A percentile compares a stretch with the other conserved stretches of the same genome.
Evolutionary conservation across 495 filamentous ascomycete species (phyloP).

Genomic region (Xylaria nigripes): DNA sequence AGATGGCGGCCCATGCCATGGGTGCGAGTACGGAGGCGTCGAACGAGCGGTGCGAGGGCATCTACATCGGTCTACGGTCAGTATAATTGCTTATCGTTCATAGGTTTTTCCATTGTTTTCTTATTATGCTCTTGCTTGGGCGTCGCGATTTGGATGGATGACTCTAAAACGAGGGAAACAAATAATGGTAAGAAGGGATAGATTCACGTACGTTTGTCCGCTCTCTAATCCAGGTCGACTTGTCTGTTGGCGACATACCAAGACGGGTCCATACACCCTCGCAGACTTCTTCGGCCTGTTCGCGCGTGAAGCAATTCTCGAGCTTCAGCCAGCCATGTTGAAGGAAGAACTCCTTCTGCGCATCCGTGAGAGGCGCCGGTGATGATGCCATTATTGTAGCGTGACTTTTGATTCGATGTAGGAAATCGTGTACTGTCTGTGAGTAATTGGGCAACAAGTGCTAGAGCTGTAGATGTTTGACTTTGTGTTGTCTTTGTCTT

Average conservation of each 20-base stretch:
- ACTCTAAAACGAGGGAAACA: neutral
- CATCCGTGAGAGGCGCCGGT: constrained; percentile 43
- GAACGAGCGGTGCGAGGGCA: constrained; percentile 52
- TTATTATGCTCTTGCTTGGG: neutral
- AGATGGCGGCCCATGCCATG: constrained; percentile 61
- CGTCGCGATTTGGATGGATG: neutral
- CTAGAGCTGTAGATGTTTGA: too few species aligned
- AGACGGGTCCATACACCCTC: constrained; percentile 58
- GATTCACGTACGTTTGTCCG: constrained; percentile 31
- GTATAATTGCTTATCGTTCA: neutral
- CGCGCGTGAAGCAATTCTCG: constrained; percentile 50
- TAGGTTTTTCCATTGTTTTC: neutral
- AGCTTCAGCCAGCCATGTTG: constrained; percentile 57
- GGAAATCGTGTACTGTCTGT: too few species aligned
- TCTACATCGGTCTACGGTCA: constrained; percentile 31
- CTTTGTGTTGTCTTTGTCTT: too few species aligned
- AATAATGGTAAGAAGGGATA: neutral
- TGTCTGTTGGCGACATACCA: constrained; percentile 58
- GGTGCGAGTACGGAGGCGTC: constrained; percentile 53
- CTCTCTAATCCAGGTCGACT: constrained; percentile 55
- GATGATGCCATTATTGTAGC: constrained; percentile 21
- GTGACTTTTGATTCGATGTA: too few species aligned
- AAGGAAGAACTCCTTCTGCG: constrained; percentile 59
- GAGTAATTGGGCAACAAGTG: too few species aligned
- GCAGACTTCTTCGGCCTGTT: constrained; percentile 51